Evolutionary conservation across 371 early-diverging fungal genomes (phyloP).

Genomic region (Mortierella sp.): DNA sequence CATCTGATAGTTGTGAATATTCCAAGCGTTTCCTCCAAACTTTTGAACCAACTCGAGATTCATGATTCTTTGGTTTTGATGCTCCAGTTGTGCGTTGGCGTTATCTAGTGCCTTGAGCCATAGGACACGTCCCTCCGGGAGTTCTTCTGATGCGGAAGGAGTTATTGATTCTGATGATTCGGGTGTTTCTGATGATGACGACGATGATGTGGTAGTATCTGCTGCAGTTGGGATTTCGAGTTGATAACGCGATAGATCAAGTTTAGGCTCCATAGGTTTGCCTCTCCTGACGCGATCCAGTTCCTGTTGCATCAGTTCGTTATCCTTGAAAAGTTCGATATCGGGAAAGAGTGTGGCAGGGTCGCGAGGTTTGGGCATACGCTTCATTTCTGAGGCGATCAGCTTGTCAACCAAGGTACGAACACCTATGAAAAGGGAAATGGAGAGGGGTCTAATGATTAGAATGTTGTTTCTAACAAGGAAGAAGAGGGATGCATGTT

Average conservation of each 20-base stretch:
- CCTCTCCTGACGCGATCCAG: conserved; percentile 72
- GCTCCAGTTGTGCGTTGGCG: conserved; percentile 87
- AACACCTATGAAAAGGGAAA: conserved; percentile 25
- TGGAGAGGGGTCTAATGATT: neutral
- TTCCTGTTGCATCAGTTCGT: conserved; percentile 68
- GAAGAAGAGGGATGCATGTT: neutral
- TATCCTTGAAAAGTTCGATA: conserved; percentile 53
- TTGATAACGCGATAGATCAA: conserved; percentile 75
- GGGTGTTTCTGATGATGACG: conserved; percentile 9
- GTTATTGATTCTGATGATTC: conserved; percentile 20
- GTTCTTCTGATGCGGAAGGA: conserved; percentile 49
- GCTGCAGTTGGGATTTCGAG: conserved; percentile 63
- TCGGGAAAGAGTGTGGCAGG: conserved; percentile 38
- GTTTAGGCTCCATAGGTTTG: conserved; percentile 60
- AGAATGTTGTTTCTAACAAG: neutral
- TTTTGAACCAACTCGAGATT: conserved; percentile 87
- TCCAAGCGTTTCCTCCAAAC: conserved; percentile 91
- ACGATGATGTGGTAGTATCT: conserved; percentile 8
- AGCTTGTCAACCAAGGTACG: conserved; percentile 69
- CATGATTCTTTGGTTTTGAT: conserved; percentile 81
- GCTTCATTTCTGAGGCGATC: conserved; percentile 78
- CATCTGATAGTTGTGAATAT: conserved; percentile 83
- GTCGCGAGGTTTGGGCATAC: conserved; percentile 62
- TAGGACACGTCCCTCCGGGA: conserved; percentile 58
- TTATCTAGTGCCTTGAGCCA: conserved; percentile 84